Conservation (phyloP, 352 stramenopile species). For the Phytophthora colocasiae region DNA sequence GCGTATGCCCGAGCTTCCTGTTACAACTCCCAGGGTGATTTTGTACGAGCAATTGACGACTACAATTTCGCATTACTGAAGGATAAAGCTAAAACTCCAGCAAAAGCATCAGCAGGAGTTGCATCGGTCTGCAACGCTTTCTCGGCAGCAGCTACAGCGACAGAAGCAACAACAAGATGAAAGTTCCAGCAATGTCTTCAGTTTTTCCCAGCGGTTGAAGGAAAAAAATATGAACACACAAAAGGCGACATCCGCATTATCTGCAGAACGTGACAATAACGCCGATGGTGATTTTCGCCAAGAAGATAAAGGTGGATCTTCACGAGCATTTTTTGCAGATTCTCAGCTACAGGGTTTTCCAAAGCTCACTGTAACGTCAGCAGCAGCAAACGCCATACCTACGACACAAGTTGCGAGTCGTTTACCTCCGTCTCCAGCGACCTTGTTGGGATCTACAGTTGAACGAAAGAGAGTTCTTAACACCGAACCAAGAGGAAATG, state of each 20-base stretch:
- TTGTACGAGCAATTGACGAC: slow-evolving; percentile 88
- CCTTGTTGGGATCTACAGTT: slow-evolving; percentile 2
- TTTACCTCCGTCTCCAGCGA: slow-evolving; percentile 17
- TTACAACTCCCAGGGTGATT: slow-evolving; percentile 88
- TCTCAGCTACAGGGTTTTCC: slow-evolving; percentile 6
- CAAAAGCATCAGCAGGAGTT: slow-evolving; percentile 42
- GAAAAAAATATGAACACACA: not conserved
- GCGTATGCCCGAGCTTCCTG: slow-evolving; percentile 87
- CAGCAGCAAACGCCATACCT: slow-evolving; percentile 4
- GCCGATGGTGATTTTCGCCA: slow-evolving; percentile 5
- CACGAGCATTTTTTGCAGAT: not conserved
- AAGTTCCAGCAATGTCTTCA: slow-evolving; percentile 18
- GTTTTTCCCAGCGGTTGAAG: slow-evolving; percentile 24
- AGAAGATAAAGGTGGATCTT: slow-evolving; percentile 11
- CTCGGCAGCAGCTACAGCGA: slow-evolving; percentile 30
- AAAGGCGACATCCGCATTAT: not conserved
- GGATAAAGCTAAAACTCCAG: slow-evolving; percentile 69
- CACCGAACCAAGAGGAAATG: not conserved
- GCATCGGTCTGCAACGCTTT: slow-evolving; percentile 31
- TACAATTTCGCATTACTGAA: slow-evolving; percentile 90
- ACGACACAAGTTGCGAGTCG: slow-evolving; percentile 3
- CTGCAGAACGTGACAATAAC: slow-evolving; percentile 29
- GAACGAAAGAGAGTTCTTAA: slow-evolving; percentile 12
- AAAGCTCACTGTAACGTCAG: slow-evolving; percentile 5
- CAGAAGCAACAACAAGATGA: slow-evolving; percentile 41